Base-by-base conservation (phyloP, 768 basidiomycete species). In the Coprinellus aureogranulatus region DNA sequence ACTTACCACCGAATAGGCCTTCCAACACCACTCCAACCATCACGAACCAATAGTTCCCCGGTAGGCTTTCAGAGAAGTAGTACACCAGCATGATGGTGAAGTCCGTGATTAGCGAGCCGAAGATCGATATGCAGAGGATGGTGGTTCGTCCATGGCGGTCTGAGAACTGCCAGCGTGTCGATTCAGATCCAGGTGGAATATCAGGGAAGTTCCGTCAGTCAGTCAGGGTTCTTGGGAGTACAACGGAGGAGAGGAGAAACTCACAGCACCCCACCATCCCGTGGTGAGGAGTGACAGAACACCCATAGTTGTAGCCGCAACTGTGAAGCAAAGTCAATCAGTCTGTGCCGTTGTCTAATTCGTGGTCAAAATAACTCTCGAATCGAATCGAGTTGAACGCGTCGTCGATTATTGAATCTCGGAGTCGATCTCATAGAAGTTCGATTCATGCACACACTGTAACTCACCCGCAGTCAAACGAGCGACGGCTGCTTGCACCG, bases 211-310 rank as follows among this genome's bases (percentile, higher is more conserved):
- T 27, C 44, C 59, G 30, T 53, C 49, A 40, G 34, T 18, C 5
- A 31, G 11, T 22, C 18, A n/a, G n/a, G n/a, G n/a, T n/a, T n/a
- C 20, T 20, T 16, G 44, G 44, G n/a, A n/a, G n/a, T n/a, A n/a
- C n/a, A n/a, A n/a, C n/a, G n/a, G n/a, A n/a, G n/a, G n/a, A n/a
- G n/a, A n/a, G n/a, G n/a, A 46, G 4, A 34, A 6, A 76, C 87
- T 69, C 70, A 89, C 88, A 53, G 87, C 80, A 55, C 89, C 88
- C 94, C 94, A 96, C 83, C 86, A 94, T 2, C 83, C 90, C 12
- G 88, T 86, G 2, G 92, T 93, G 31, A 94, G 65, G 60, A 90
- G 89, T 28, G 84, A 80, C 31, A 96, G 73, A 51, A 92, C 69
- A 10, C 94, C 94, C 74, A 83, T 84, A 9, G 80, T 75, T 2